Evolutionary conservation across 305 asterid genomes (phyloP).

Genomic region (Petunia hybrid): DNA sequence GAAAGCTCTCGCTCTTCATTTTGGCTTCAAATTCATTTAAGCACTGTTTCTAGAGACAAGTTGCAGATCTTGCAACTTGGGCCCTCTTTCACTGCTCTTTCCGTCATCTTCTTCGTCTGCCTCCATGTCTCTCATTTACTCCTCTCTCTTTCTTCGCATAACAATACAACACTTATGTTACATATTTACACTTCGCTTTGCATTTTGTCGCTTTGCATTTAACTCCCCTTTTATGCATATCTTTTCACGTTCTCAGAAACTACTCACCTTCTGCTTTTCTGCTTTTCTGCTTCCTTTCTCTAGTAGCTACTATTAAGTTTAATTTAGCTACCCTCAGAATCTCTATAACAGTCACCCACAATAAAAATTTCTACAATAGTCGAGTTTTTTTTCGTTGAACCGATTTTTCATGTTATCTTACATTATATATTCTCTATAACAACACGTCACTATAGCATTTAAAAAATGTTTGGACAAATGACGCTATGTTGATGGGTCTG

Average conservation of each 20-base stretch:
- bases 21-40: not conserved
- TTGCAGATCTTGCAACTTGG: conserved; percentile 51
- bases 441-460: too few species aligned
- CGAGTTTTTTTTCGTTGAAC: too few species aligned
- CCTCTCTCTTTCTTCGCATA: not conserved
- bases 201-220: conserved; percentile 25
- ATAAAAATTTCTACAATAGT: too few species aligned
- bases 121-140: conserved; percentile 28
- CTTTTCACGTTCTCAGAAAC: conserved; percentile 1
- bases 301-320: too few species aligned
- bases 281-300: not conserved
- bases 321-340: too few species aligned
- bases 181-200: not conserved
- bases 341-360: too few species aligned
- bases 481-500: too few species aligned
- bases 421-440: too few species aligned
- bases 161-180: not conserved
- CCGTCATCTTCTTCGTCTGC: conserved; percentile 48
- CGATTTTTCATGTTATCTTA: too few species aligned
- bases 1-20: conserved; percentile 30
- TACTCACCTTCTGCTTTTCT: conserved; percentile 2
- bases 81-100: conserved; percentile 42
- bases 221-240: not conserved
- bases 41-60: conserved; percentile 39
- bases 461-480: too few species aligned